Conservation (phyloP, 192 early-diverging fungal genomes). For the Geranomyces variabilis region DNA sequence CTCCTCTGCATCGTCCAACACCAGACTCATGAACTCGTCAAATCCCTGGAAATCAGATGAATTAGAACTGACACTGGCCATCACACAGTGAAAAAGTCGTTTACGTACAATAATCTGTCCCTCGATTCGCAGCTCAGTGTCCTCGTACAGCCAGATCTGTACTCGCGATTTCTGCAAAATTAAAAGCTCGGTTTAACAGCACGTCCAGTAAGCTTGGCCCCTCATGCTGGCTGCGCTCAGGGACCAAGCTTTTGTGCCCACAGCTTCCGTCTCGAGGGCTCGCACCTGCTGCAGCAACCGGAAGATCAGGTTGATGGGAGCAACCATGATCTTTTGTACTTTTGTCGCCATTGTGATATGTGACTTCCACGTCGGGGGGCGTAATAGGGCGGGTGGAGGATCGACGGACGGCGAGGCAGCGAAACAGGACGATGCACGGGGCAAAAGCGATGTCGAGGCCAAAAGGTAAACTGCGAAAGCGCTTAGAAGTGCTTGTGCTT, state of each 20-base stretch:
- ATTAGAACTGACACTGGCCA: not conserved
- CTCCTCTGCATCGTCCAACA: constrained; percentile 89
- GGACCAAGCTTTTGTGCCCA: not conserved
- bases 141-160: constrained; percentile 94
- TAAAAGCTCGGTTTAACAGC: not conserved
- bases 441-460: no score
- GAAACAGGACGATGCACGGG: no score
- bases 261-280: not conserved
- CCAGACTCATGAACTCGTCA: constrained; percentile 98
- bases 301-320: constrained; percentile 96
- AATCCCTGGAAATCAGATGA: constrained; percentile 72
- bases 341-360: constrained; percentile 47
- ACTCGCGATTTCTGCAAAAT: constrained; percentile 76
- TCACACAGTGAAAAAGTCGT: not conserved
- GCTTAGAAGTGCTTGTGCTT: no score
- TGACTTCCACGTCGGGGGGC: not conserved
- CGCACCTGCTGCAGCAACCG: constrained; percentile 86
- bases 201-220: not conserved
- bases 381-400: no score
- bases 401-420: no score
- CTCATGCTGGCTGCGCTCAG: not conserved
- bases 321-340: constrained; percentile 85
- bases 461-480: no score
- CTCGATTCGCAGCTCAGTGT: constrained; percentile 82
- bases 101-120: constrained; percentile 84